These are phyloP conservation scores for Penicillium sumatraense DNA, from an alignment of 2,329 filamentous ascomycete genomes.

Conservation along the genomic window DNA sequence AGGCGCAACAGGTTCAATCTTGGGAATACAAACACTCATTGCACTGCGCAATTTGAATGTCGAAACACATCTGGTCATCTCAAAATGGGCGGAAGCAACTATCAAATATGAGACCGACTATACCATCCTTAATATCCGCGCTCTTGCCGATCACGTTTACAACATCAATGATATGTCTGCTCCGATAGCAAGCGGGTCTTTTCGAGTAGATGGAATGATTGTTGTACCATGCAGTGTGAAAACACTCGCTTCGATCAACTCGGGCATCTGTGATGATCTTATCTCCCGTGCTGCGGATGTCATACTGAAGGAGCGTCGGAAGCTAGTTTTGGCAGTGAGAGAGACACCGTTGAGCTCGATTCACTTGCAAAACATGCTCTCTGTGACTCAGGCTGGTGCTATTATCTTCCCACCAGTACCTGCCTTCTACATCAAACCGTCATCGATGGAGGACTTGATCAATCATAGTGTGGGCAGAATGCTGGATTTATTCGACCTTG, in stretches of 20 bases:
- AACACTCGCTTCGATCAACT: constrained; percentile 41
- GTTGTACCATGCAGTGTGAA: constrained; percentile 52
- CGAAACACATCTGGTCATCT: constrained; percentile 52
- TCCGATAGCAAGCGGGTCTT: constrained; percentile 47
- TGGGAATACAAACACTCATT: constrained; percentile 35
- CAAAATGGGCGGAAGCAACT: constrained; percentile 51
- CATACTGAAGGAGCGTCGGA: constrained; percentile 45
- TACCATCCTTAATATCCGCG: constrained; percentile 32
- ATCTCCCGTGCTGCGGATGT: constrained; percentile 46
- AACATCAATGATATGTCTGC: constrained; percentile 46
- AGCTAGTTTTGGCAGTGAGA: constrained; percentile 41
- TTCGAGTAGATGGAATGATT: constrained; percentile 48
- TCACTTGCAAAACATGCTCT: constrained; percentile 48
- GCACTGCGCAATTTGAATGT: constrained; percentile 44
- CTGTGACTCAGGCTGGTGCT: constrained; percentile 36
- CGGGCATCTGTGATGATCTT: constrained; percentile 42
- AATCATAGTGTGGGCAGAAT: constrained; percentile 50
- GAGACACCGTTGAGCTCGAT: constrained; percentile 50
- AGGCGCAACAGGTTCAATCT: constrained; percentile 50
- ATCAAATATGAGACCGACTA: constrained; percentile 49
- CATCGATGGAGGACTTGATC: constrained; percentile 41
- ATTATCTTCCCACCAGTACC: constrained; percentile 48
- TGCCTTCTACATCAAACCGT: constrained; percentile 47
- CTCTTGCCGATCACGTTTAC: constrained; percentile 42
- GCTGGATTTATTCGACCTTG: constrained; percentile 48